A percentile compares a stretch with the other conserved stretches of the same genome.
These are phyloP conservation scores for Amanita muscaria DNA, from an alignment of 768 basidiomycete genomes.

Conservation along the genomic window DNA sequence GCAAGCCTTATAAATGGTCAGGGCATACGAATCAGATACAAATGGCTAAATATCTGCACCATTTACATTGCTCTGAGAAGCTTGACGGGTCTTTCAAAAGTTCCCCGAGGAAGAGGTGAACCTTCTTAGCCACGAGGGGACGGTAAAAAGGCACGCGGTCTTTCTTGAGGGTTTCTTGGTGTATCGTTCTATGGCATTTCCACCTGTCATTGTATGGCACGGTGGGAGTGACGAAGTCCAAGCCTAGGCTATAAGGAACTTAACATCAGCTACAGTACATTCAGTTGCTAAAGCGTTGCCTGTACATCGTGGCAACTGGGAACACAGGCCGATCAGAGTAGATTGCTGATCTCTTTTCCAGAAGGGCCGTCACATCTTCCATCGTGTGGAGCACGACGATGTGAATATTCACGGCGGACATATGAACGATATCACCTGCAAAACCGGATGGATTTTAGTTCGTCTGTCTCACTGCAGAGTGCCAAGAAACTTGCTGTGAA, in stretches of 20 bases:
- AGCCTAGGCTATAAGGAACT: no score
- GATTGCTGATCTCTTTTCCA: constrained; percentile 10
- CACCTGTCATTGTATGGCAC: no score
- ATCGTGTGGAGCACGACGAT: constrained; percentile 6
- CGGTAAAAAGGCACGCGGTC: background rate
- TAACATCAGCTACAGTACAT: no score
- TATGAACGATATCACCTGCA: constrained; percentile 6
- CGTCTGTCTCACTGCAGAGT: no score
- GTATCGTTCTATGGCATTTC: no score
- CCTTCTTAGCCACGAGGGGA: background rate
- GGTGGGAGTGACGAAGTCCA: no score
- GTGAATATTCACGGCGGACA: background rate
- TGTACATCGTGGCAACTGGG: constrained; percentile 11
- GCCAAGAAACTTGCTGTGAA: constrained; percentile 19
- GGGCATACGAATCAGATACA: background rate
- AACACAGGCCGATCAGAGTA: constrained; percentile 17
- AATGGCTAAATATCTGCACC: background rate
- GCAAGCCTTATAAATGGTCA: background rate
- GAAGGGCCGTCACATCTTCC: constrained; percentile 5
- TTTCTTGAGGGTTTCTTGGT: no score
- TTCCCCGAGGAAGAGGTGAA: no score
- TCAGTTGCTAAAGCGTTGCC: no score
- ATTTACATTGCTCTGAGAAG: no score
- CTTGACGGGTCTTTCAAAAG: no score
- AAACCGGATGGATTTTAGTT: constrained; percentile 1